Conservation (phyloP, 768 basidiomycete species). For the Collybia mongolica region DNA sequence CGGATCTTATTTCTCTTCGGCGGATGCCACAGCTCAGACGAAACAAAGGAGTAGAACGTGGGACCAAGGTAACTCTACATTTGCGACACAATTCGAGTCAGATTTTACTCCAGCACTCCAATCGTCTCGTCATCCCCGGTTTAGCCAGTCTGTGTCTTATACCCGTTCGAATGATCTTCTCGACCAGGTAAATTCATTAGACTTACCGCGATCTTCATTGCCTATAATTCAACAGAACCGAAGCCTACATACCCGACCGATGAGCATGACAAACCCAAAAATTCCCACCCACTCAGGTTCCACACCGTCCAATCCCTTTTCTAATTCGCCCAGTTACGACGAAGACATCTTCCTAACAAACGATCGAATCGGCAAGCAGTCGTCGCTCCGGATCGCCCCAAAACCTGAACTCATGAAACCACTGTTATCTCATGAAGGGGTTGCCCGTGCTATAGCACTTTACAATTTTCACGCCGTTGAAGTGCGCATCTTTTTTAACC, state of each 20-base stretch:
- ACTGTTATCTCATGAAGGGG: conserved; percentile 53
- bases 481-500: conserved; percentile 39
- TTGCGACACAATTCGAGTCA: conserved; percentile 45
- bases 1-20: conserved; percentile 56
- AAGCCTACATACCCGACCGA: background rate
- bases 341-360: background rate
- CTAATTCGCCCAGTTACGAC: background rate
- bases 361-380: no score
- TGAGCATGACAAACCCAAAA: background rate
- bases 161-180: conserved; percentile 9
- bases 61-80: conserved; percentile 30
- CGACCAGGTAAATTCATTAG: conserved; percentile 1
- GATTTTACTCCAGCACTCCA: conserved; percentile 34
- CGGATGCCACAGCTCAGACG: conserved; percentile 13
- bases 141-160: conserved; percentile 28
- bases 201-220: background rate
- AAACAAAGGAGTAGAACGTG: conserved; percentile 27
- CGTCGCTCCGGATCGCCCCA: conserved; percentile 35
- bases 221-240: background rate
- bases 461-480: conserved; percentile 75
- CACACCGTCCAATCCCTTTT: background rate
- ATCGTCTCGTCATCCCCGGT: conserved; percentile 15
- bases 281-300: background rate
- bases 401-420: conserved; percentile 51
- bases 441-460: conserved; percentile 72